Conservation (phyloP, 176 grass and related monocot species). For the Juncus effusus region DNA sequence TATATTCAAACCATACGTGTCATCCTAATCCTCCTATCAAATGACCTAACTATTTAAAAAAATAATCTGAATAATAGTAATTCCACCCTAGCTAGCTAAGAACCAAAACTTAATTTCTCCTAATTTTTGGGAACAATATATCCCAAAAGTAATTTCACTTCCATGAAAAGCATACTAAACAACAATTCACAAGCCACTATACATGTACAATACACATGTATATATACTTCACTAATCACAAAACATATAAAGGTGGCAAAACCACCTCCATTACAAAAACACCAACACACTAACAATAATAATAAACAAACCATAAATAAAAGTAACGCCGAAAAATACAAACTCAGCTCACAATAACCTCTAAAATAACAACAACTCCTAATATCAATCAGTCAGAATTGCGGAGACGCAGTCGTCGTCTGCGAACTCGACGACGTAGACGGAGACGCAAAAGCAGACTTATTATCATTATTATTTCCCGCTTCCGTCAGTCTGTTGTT, state of each 20-base stretch:
- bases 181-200: neutral
- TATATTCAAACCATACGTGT: slow-evolving; percentile 3
- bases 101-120: no score
- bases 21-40: slow-evolving; percentile 17
- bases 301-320: neutral
- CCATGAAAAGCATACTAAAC: no score
- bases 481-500: neutral
- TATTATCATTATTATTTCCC: neutral
- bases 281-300: slow-evolving; percentile 5
- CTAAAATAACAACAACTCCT: slow-evolving; percentile 1
- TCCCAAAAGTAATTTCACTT: no score
- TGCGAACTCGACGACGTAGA: slow-evolving; percentile 25
- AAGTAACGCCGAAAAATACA: neutral
- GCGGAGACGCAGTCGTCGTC: slow-evolving; percentile 24
- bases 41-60: neutral
- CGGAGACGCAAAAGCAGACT: slow-evolving; percentile 7
- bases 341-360: no score
- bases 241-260: slow-evolving; percentile 3
- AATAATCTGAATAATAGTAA: no score
- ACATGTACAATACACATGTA: neutral
- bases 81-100: no score
- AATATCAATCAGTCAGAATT: slow-evolving; percentile 10
- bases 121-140: no score
- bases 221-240: slow-evolving; percentile 9
- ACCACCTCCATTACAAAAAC: slow-evolving; percentile 10